Percentiles rank a stretch among this genome's conserved stretches.
These are phyloP conservation scores for Wickerhamomyces xylosicus DNA, from an alignment of 805 yeast species.

Conservation along the genomic window DNA sequence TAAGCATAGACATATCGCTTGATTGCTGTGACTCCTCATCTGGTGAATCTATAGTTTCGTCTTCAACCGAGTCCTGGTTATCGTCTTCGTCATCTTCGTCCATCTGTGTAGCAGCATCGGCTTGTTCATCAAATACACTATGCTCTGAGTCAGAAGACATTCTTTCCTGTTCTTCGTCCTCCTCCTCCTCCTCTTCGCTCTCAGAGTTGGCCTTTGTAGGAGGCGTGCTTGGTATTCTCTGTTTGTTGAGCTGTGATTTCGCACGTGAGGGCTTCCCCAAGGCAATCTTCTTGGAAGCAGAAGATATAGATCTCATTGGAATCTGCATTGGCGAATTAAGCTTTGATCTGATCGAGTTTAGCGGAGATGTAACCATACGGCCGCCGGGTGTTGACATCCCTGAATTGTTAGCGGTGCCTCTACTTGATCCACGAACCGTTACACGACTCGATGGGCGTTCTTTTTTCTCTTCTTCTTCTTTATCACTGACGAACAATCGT, in stretches of 20 bases:
- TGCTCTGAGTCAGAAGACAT: not conserved
- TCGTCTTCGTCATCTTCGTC: slow-evolving; percentile 1
- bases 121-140: not conserved
- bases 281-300: too few species aligned
- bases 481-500: not conserved
- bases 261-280: too few species aligned
- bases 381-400: not conserved
- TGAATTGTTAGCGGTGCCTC: not conserved
- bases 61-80: too few species aligned
- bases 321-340: not conserved
- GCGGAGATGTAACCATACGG: not conserved
- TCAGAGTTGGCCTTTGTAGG: too few species aligned
- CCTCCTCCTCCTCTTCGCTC: not conserved
- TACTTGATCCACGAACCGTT: not conserved
- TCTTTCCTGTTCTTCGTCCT: not conserved
- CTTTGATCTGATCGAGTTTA: not conserved
- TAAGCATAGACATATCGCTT: too few species aligned
- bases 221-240: too few species aligned
- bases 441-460: too few species aligned
- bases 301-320: too few species aligned
- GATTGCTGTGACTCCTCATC: not conserved
- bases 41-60: too few species aligned
- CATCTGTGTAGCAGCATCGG: not conserved
- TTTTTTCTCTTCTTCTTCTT: not conserved
- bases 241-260: too few species aligned